Conservation (phyloP, 2,329 filamentous ascomycete genomes). For the Beauveria varroae region DNA sequence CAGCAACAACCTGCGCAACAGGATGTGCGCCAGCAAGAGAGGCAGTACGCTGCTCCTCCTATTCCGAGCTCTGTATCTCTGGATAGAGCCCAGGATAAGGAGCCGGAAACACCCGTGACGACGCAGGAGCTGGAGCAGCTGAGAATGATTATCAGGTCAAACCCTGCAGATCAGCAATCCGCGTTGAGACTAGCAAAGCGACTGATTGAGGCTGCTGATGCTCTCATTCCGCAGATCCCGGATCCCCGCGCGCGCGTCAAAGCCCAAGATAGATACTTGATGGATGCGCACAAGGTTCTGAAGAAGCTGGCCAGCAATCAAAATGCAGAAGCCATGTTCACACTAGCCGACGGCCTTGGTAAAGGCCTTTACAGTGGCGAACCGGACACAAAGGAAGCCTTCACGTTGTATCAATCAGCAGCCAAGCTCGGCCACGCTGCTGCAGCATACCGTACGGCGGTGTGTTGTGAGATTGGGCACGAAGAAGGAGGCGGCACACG, state of each 20-base stretch:
- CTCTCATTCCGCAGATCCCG: conserved; percentile 56
- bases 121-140: conserved; percentile 69
- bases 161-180: conserved; percentile 63
- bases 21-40: conserved; percentile 25
- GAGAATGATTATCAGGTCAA: conserved; percentile 59
- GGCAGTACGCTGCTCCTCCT: conserved; percentile 14
- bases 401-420: conserved; percentile 85
- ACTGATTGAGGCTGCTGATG: conserved; percentile 74
- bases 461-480: conserved; percentile 93
- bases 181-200: conserved; percentile 73
- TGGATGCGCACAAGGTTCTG: conserved; percentile 82
- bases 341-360: conserved; percentile 82
- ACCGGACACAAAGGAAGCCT: conserved; percentile 84
- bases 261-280: conserved; percentile 71
- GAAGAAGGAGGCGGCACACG: conserved; percentile 92
- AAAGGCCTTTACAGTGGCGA: conserved; percentile 72
- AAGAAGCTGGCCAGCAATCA: conserved; percentile 75
- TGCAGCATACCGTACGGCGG: conserved; percentile 87
- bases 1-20: conserved; percentile 23
- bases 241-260: conserved; percentile 69
- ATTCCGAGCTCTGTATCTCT: conserved; percentile 12
- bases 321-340: conserved; percentile 86
- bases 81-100: conserved; percentile 10
- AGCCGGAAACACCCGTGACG: conserved; percentile 50
- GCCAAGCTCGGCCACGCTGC: conserved; percentile 82